Base-by-base conservation (phyloP, 768 basidiomycete genomes). In the Collybia mongolica region DNA sequence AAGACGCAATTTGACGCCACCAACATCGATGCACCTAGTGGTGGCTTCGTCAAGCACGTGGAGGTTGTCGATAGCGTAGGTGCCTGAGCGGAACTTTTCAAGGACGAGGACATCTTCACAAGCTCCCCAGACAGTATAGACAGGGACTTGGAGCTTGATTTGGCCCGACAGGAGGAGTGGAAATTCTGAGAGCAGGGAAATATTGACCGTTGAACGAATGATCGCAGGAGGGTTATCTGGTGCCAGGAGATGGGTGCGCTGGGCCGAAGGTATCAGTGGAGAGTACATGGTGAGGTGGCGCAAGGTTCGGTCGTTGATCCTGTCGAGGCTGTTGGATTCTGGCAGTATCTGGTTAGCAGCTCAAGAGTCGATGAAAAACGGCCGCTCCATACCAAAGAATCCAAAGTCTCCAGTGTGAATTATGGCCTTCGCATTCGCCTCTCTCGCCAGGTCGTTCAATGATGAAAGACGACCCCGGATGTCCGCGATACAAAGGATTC, bases 321-420 rank as follows among this genome's bases (percentile, higher is more conserved):
- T 77, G 15, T 90, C 87, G 44, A 96, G 76, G 65, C 90, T 93
- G 55, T 76, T 75, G 23, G 82, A 74, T 68, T 94, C 91, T 93
- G 68, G 8, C 36, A 29, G 18, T 1, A 32, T 23, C 24, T 32
- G 32, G 7, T 32, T 12, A 32, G 32, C 32, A 9, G 14, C 14
- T 32, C 32, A 32, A 32, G 14, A 12, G 14, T 14, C 11, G 7
- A 32, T 12, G 0, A 49, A 3, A 46, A 45, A 22, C 56, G 49
- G 22, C 44, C 36, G 19, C 45, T 44, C 67, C 78, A 54, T 57
- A 86, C 91, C 93, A 68, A 96, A 97, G 73, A 99, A 97, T 52
- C 97, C 97, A 83, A 98, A 98, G 74, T 99, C 97, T 46, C 97
- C 97, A 0, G 95, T 96, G 66, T 98, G 96, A 52, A 99, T 90